phyloP scores from a whole-genome alignment of 805 yeast genomes.

The Lachancea nothofagi region DNA sequence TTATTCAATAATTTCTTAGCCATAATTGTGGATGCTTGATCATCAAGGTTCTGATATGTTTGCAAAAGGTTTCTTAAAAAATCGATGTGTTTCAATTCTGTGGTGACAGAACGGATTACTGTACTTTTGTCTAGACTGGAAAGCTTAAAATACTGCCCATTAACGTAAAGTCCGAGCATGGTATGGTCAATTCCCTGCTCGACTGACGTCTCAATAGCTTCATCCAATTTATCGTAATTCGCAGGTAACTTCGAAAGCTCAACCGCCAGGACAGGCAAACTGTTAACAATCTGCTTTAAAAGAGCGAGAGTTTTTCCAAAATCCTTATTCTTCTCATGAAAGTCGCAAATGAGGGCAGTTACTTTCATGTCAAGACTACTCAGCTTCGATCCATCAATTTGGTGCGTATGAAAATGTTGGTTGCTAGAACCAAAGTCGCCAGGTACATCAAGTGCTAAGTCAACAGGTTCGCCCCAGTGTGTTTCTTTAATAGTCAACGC shows the following conservation, averaged over 20 bases:
- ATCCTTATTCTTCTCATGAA: conserved; percentile 28
- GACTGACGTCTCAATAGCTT: conserved; percentile 14
- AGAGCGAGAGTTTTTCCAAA: conserved; percentile 33
- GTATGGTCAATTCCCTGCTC: conserved; percentile 30
- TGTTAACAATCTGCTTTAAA: conserved; percentile 37
- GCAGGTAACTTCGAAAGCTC: conserved; percentile 12
- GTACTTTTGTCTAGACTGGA: conserved; percentile 21
- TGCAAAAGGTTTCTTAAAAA: conserved; percentile 13
- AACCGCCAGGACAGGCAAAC: conserved; percentile 34
- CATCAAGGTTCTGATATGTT: not conserved
- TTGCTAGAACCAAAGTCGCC: conserved; percentile 43
- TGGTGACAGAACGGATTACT: conserved; percentile 17
- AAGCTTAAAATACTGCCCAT: conserved; percentile 29
- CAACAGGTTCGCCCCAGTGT: conserved; percentile 35
- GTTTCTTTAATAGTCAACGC: conserved; percentile 22
- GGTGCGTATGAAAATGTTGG: conserved; percentile 13
- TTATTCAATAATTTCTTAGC: conserved; percentile 20
- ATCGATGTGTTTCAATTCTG: conserved; percentile 19
- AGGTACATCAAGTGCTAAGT: conserved; percentile 31
- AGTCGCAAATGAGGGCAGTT: conserved; percentile 44
- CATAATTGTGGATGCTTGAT: not conserved
- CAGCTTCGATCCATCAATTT: conserved; percentile 23
- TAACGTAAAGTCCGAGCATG: conserved; percentile 29
- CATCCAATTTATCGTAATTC: conserved; percentile 6
- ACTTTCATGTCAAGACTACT: conserved; percentile 60